These are phyloP conservation scores for Bauhinia variegata DNA, from an alignment of 306 rosid species.

Conservation along the genomic window DNA sequence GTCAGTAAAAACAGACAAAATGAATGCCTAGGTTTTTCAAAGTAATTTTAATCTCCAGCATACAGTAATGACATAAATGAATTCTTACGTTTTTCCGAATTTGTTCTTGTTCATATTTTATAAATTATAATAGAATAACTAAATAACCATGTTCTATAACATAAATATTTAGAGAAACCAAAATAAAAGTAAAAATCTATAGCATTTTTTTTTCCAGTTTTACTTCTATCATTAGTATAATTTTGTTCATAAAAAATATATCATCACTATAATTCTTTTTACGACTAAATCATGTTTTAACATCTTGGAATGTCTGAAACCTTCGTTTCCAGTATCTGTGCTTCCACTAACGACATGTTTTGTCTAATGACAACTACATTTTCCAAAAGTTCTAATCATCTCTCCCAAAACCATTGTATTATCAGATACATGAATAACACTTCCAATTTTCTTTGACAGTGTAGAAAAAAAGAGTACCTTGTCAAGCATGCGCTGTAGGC, in stretches of 20 bases:
- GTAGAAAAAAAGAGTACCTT: slow-evolving; percentile 52
- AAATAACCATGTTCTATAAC: neutral
- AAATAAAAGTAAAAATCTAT: neutral
- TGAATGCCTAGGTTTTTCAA: neutral
- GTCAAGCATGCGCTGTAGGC: slow-evolving; percentile 84
- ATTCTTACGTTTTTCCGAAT: too few relatives aligned
- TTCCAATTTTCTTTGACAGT: slow-evolving; percentile 1
- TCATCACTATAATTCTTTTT: too few relatives aligned
- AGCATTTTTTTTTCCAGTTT: too few relatives aligned
- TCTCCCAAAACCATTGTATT: neutral
- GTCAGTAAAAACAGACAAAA: slow-evolving; percentile 3
- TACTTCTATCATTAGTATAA: too few relatives aligned
- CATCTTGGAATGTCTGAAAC: too few relatives aligned
- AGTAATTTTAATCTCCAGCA: too few relatives aligned
- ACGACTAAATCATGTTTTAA: too few relatives aligned
- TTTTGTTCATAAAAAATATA: neutral
- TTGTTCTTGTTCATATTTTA: neutral
- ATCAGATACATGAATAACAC: neutral
- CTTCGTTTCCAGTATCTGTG: too few relatives aligned
- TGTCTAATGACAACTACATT: neutral
- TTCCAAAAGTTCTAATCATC: neutral
- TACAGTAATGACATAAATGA: too few relatives aligned
- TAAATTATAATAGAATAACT: neutral
- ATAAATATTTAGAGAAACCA: slow-evolving; percentile 1
- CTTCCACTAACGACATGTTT: too few relatives aligned